These are phyloP conservation scores for Phytopythium helicoides DNA, from an alignment of 352 stramenopile genomes.

Conservation along the genomic window DNA sequence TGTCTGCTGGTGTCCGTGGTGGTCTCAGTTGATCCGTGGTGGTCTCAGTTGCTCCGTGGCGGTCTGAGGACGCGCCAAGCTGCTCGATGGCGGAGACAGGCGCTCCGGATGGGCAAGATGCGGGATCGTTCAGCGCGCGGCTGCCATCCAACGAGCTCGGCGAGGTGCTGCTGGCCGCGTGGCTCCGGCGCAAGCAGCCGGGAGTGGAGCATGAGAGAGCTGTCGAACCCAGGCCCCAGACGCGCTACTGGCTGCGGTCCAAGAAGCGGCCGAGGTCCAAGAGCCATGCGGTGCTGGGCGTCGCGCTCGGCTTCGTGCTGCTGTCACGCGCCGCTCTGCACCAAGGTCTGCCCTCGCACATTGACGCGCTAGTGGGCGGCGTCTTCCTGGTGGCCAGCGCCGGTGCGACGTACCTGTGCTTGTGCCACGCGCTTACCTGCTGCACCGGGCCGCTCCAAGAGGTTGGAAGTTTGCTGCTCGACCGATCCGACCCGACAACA, in stretches of 20 bases:
- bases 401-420: conserved; percentile 41
- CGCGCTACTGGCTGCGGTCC: background rate
- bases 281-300: conserved; percentile 26
- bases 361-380: conserved; percentile 50
- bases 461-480: conserved; percentile 47
- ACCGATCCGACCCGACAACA: conserved; percentile 44
- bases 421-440: conserved; percentile 39
- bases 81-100: too few relatives aligned
- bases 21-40: too few relatives aligned
- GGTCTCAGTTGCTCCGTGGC: too few relatives aligned
- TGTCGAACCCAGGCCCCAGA: too few relatives aligned
- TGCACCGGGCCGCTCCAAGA: conserved; percentile 11
- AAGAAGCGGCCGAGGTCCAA: conserved; percentile 12
- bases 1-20: too few relatives aligned
- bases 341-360: conserved; percentile 28
- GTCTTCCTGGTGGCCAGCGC: conserved; percentile 48
- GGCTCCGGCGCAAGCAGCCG: background rate
- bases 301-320: conserved; percentile 27
- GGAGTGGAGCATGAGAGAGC: conserved; percentile 8
- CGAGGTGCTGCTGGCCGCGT: conserved; percentile 46
- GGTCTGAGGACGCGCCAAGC: too few relatives aligned
- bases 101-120: too few relatives aligned
- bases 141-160: conserved; percentile 39
- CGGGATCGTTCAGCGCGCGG: background rate
- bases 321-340: conserved; percentile 26